Evolutionary conservation across 2,329 filamentous ascomycete genomes (phyloP), one percentile per base, ranked within the genome.

Genomic region (Ceratocystis papillata): DNA sequence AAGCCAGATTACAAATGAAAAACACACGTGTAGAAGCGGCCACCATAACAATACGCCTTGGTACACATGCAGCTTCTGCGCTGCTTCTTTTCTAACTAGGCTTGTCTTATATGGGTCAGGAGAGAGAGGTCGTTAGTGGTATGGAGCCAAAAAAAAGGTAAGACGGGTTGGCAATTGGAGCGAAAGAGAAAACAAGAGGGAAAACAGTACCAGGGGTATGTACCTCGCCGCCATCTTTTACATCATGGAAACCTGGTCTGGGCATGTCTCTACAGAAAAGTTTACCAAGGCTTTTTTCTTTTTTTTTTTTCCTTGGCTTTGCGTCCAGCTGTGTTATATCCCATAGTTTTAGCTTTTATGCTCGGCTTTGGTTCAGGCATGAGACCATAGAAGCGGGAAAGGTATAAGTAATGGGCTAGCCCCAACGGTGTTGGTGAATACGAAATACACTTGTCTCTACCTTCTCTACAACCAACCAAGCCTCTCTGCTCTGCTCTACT

Each of bases 281-380:
- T 28, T 57, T 59, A 59, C 55, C 55, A 59, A 59, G 55, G 28
- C 55, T 15, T 55, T 55, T 55, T 55, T 22, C 12, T 37, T 33
- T 30, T 57, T 33, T 20, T 59, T 20, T 20, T 20, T 59, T 59
- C 4, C 55, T 59, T 59, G 55, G 55, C 55, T 59, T 59, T 59
- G 55, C 15, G 55, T 30, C 15, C 33, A 20, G 30, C 7, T 30
- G 25, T 37, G 55, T 10, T 30, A 37, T 59, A 59, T 15, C 12
- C 55, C 8, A 30, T 37, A 10, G 25, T n/a, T 30, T n/a, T 33
- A 5, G 15, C 10, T 12, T 30, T 59, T 28, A 59, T 59, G 28
- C 55, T 59, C 10, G 28, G 28, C 6, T 59, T 30, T 17, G 28
- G 15, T 8, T 59, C 25, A 37, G n/a, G 28, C 28, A 59, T 17